Percentiles rank a stretch among this genome's conserved stretches.
phyloP scores from a whole-genome alignment of 116 monocot species.

The Dioscorea cayenensis region DNA sequence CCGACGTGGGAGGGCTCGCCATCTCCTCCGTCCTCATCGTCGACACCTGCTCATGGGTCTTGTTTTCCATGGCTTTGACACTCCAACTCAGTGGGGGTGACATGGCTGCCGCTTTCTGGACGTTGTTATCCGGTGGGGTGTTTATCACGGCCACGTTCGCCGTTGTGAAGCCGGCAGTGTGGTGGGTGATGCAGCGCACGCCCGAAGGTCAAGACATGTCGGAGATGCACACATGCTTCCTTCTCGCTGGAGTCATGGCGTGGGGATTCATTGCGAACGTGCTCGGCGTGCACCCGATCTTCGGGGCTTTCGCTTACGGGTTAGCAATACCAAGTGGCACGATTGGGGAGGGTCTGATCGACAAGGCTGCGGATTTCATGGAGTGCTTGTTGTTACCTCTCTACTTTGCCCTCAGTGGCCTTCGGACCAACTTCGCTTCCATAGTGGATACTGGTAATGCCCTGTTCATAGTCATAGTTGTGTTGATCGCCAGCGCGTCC shows the following conservation, averaged over 20 bases:
- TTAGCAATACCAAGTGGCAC: conserved; percentile 31
- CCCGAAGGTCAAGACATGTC: conserved; percentile 9
- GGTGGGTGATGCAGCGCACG: conserved; percentile 2
- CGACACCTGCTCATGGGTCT: conserved; percentile 14
- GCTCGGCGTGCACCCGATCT: conserved; percentile 22
- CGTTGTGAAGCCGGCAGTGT: conserved; percentile 6
- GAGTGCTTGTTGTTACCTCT: conserved; percentile 37
- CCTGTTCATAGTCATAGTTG: conserved; percentile 6
- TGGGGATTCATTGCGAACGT: conserved; percentile 13
- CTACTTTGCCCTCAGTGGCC: conserved; percentile 35
- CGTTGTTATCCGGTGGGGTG: conserved; percentile 1
- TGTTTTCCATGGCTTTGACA: conserved; percentile 13
- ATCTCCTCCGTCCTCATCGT: conserved; percentile 9
- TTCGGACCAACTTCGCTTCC: conserved; percentile 13
- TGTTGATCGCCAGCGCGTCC: conserved; percentile 10
- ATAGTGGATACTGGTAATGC: neutral
- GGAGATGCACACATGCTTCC: conserved; percentile 5
- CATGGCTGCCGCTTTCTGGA: neutral
- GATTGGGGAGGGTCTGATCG: conserved; percentile 25
- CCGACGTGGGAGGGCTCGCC: conserved; percentile 3
- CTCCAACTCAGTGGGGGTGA: neutral
- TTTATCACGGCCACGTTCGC: neutral
- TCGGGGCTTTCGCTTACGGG: conserved; percentile 24
- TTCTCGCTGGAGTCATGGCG: conserved; percentile 20
- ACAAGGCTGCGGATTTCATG: conserved; percentile 36